Evolutionary conservation across 2,329 filamentous ascomycete genomes (phyloP).

Genomic region (Alternaria angustiovoidea): DNA sequence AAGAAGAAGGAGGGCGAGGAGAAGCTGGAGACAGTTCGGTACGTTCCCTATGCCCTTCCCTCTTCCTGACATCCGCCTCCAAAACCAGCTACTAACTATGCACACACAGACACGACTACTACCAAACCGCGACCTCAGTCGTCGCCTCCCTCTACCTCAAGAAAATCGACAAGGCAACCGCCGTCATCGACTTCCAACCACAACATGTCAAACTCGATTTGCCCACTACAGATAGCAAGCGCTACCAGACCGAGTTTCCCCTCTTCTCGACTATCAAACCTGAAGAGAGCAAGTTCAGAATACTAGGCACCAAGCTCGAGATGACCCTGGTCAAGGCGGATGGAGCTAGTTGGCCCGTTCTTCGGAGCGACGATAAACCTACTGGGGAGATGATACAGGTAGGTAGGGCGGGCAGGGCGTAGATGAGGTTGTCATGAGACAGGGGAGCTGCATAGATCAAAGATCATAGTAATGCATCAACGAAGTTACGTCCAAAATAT

Average conservation of each 20-base stretch:
- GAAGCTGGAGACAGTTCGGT: conserved; percentile 79
- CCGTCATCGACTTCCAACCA: conserved; percentile 73
- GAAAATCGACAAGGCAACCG: conserved; percentile 87
- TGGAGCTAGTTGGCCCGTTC: conserved; percentile 81
- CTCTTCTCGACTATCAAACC: conserved; percentile 81
- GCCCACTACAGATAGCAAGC: conserved; percentile 84
- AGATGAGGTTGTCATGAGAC: not conserved
- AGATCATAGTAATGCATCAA: conserved; percentile 1
- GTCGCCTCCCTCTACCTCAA: conserved; percentile 95
- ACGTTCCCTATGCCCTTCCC: conserved; percentile 19
- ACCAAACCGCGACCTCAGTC: conserved; percentile 85
- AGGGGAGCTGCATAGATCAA: not conserved
- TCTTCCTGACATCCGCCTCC: not conserved
- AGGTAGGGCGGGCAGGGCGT: conserved; percentile 71
- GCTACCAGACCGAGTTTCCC: conserved; percentile 76
- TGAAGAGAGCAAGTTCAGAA: conserved; percentile 77
- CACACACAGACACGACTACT: conserved; percentile 78
- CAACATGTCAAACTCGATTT: conserved; percentile 77
- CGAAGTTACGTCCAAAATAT: conserved; percentile 5
- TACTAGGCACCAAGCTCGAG: conserved; percentile 90
- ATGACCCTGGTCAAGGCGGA: conserved; percentile 77
- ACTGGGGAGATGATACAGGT: conserved; percentile 88
- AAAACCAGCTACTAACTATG: conserved; percentile 13
- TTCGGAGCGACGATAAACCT: conserved; percentile 77
- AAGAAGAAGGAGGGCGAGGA: conserved; percentile 80